Percentiles rank a stretch among this genome's conserved stretches.
phyloP scores from a whole-genome alignment of 176 grass and related monocot genomes.

The Chrysopogon serrulatus region DNA sequence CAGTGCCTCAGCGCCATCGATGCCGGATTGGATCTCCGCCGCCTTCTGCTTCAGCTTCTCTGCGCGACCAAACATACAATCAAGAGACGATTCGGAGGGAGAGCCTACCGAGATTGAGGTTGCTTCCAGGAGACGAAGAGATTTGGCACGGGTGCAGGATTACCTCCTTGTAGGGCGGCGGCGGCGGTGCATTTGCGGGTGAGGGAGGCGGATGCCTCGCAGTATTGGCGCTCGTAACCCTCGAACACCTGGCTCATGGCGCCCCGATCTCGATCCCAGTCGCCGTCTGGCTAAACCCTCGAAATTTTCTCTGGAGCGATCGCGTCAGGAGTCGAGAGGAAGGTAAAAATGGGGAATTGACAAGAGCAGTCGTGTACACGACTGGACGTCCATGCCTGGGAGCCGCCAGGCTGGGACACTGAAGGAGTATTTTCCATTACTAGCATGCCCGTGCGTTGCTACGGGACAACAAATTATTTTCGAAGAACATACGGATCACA shows the following conservation, averaged over 20 bases:
- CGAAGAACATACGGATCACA: too few species aligned
- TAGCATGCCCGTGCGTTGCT: too few species aligned
- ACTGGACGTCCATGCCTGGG: too few species aligned
- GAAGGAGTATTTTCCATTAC: too few species aligned
- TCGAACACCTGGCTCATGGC: conserved; percentile 79
- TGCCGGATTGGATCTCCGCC: conserved; percentile 72
- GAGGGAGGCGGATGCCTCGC: conserved; percentile 81
- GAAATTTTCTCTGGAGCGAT: not conserved
- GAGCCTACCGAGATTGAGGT: not conserved
- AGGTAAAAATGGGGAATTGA: not conserved
- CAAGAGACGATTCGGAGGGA: not conserved
- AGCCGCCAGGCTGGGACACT: too few species aligned
- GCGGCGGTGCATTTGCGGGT: conserved; percentile 69
- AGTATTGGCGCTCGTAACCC: conserved; percentile 84
- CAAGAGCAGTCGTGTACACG: too few species aligned
- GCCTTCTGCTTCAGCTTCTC: conserved; percentile 84
- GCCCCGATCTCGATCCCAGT: conserved; percentile 7
- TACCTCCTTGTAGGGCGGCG: conserved; percentile 64
- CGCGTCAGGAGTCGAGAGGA: not conserved
- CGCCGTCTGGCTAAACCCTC: not conserved
- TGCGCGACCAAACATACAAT: conserved; percentile 5
- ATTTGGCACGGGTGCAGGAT: not conserved
- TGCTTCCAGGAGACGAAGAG: not conserved
- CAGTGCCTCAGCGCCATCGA: conserved; percentile 81
- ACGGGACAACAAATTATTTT: too few species aligned